Conservation (phyloP, 2,329 filamentous ascomycete species). For the Paraconiothyrium brasiliense region DNA sequence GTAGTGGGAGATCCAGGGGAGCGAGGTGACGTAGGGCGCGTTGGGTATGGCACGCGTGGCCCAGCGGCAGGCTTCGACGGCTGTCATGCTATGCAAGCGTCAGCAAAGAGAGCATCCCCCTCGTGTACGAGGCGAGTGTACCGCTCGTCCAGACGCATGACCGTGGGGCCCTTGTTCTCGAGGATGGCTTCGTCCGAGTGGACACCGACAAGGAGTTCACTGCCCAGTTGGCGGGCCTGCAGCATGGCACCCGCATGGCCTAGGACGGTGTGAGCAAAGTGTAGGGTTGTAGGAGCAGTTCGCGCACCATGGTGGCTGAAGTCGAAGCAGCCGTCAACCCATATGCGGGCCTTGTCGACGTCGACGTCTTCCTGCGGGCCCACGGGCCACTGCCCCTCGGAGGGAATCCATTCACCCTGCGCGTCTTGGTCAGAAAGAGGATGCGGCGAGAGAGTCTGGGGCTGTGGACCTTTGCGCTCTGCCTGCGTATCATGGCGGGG, state of each 20-base stretch:
- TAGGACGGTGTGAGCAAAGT: constrained; percentile 45
- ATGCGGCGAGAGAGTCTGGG: constrained; percentile 1
- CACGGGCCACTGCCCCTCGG: constrained; percentile 68
- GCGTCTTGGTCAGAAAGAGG: constrained; percentile 12
- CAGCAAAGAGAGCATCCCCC: constrained; percentile 8
- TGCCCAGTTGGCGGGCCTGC: constrained; percentile 90
- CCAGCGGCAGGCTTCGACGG: constrained; percentile 95
- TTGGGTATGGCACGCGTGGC: constrained; percentile 82
- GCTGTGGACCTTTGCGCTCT: constrained; percentile 46
- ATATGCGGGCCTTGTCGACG: constrained; percentile 77
- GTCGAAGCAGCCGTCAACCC: constrained; percentile 99
- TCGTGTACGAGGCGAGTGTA: constrained; percentile 38
- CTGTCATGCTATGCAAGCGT: constrained; percentile 70
- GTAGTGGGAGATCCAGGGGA: constrained; percentile 94
- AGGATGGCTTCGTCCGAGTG: constrained; percentile 96
- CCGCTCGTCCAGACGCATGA: constrained; percentile 94
- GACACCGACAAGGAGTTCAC: constrained; percentile 88
- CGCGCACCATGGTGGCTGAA: constrained; percentile 90
- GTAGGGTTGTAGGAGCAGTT: background rate
- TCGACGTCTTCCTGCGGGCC: constrained; percentile 68
- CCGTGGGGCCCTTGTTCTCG: constrained; percentile 96
- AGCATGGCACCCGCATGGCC: constrained; percentile 97
- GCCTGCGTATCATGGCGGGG: constrained; percentile 43
- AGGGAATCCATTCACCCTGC: constrained; percentile 58
- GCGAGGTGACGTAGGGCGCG: constrained; percentile 92